Evolutionary conservation across 495 filamentous ascomycete species (phyloP).

Genomic region (Elasticomyces elasticus): DNA sequence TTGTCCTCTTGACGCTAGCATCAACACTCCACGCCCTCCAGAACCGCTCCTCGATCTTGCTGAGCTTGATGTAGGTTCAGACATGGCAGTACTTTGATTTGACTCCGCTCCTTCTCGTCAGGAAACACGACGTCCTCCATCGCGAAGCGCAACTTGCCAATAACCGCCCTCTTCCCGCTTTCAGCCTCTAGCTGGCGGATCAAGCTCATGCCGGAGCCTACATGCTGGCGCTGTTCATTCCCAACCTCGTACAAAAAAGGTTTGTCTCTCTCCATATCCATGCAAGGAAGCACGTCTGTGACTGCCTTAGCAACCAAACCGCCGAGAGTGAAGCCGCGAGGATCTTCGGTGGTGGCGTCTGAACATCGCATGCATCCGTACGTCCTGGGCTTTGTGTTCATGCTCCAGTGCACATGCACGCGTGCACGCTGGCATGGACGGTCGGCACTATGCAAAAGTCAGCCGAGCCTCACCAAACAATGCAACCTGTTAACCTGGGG

Average conservation of each 20-base stretch:
- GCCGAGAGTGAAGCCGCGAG: not conserved
- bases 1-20: too few relatives aligned
- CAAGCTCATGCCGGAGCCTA: not conserved
- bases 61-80: too few relatives aligned
- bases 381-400: not conserved
- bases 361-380: not conserved
- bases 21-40: too few relatives aligned
- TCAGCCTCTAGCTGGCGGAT: not conserved
- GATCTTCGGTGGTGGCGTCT: not conserved
- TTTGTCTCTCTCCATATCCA: not conserved
- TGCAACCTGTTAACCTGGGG: not conserved
- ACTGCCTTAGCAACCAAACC: not conserved
- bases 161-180: not conserved
- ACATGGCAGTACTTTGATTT: too few relatives aligned
- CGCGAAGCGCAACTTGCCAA: not conserved
- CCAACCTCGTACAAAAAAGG: not conserved
- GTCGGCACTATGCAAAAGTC: not conserved
- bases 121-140: not conserved
- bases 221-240: not conserved
- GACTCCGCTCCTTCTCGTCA: not conserved
- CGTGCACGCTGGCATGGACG: not conserved
- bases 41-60: too few relatives aligned
- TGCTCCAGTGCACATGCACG: not conserved
- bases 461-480: too few relatives aligned
- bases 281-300: too few relatives aligned